Evolutionary conservation across 108 stramenopile genomes (phyloP).

Genomic region (Mediolabrus comicus): DNA sequence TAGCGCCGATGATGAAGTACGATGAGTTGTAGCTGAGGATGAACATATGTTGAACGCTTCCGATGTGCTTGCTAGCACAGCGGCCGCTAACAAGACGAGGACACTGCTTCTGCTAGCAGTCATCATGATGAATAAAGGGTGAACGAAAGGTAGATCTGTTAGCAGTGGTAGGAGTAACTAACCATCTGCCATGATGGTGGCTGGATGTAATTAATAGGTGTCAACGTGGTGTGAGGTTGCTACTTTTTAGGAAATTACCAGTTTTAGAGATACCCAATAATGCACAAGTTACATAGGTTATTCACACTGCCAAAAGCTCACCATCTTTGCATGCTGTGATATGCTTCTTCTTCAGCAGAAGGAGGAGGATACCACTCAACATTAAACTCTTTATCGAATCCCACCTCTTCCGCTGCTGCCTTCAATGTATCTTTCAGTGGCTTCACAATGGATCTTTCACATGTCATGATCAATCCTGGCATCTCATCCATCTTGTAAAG

Average conservation of each 20-base stretch:
- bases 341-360: constrained; percentile 17
- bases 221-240: too few relatives aligned
- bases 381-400: neutral
- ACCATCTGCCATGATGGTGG: too few relatives aligned
- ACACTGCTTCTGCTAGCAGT: neutral
- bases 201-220: too few relatives aligned
- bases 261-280: too few relatives aligned
- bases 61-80: neutral
- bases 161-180: too few relatives aligned
- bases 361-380: constrained; percentile 31
- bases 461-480: constrained; percentile 7
- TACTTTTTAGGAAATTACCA: too few relatives aligned
- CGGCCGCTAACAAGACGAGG: neutral
- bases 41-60: neutral
- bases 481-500: neutral
- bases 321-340: neutral
- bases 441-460: constrained; percentile 10
- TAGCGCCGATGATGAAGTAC: neutral
- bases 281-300: too few relatives aligned
- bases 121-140: neutral
- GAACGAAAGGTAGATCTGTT: too few relatives aligned
- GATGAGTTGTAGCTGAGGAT: neutral
- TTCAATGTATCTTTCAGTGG: constrained; percentile 5
- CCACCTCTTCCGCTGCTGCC: neutral
- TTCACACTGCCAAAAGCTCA: too few relatives aligned